A percentile compares a stretch with the other conserved stretches of the same genome.
Evolutionary conservation across 2,329 filamentous ascomycete species (phyloP).

Genomic region (Xylariales sp.): DNA sequence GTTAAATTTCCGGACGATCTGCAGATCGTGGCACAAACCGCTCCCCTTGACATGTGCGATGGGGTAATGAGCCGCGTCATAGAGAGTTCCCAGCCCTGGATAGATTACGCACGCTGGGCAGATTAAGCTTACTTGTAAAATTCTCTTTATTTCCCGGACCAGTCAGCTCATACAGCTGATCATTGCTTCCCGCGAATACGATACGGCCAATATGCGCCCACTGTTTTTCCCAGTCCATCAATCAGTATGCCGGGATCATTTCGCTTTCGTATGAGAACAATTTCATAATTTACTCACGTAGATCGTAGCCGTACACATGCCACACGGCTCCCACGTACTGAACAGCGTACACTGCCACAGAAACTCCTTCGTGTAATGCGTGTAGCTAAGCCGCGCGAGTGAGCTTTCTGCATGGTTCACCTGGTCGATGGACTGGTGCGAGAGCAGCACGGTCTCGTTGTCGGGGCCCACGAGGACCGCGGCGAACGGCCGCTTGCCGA

Average conservation of each 20-base stretch:
- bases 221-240: constrained; percentile 4
- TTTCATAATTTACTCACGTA: constrained; percentile 20
- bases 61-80: no score
- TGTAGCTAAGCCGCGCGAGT: constrained; percentile 42
- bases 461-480: constrained; percentile 44
- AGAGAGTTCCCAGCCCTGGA: no score
- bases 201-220: constrained; percentile 51
- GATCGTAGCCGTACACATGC: constrained; percentile 39
- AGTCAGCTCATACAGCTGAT: constrained; percentile 38
- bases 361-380: constrained; percentile 43
- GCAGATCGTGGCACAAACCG: no score
- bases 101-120: no score
- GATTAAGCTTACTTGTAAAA: constrained; percentile 32
- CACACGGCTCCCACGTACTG: constrained; percentile 51
- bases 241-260: no score
- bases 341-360: constrained; percentile 45
- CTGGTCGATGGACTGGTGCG: constrained; percentile 46
- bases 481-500: constrained; percentile 45
- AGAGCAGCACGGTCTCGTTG: constrained; percentile 42
- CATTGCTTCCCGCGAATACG: constrained; percentile 46
- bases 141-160: constrained; percentile 46
- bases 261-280: no score
- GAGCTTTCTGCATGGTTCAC: constrained; percentile 49
- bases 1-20: no score
- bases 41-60: no score